These are phyloP conservation scores for Lasiosphaeria miniovina DNA, from an alignment of 495 filamentous ascomycete species.

Conservation along the genomic window DNA sequence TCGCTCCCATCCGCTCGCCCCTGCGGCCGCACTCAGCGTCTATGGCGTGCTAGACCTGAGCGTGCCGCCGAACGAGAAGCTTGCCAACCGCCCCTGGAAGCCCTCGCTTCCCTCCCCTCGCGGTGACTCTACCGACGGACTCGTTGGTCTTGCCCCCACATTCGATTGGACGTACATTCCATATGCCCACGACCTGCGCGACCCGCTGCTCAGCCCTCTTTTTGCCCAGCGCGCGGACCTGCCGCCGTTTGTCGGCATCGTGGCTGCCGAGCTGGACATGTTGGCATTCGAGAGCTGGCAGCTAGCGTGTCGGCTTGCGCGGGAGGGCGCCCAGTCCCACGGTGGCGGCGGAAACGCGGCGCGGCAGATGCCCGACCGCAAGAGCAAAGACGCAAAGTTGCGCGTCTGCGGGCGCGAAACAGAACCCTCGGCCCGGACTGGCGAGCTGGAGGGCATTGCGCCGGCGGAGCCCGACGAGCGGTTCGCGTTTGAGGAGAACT, in stretches of 20 bases:
- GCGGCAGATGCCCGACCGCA: conserved; percentile 19
- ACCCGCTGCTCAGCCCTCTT: conserved; percentile 31
- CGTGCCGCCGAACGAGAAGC: conserved; percentile 20
- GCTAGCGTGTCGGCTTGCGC: conserved; percentile 28
- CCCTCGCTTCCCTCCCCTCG: conserved; percentile 19
- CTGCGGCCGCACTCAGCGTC: conserved; percentile 26
- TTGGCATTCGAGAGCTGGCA: conserved; percentile 33
- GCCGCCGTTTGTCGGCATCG: conserved; percentile 40
- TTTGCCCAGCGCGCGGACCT: conserved; percentile 27
- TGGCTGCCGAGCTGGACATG: conserved; percentile 50
- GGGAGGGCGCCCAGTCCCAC: conserved; percentile 12
- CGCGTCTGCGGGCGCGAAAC: conserved; percentile 13
- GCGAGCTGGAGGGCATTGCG: conserved; percentile 18
- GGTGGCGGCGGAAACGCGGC: conserved; percentile 12
- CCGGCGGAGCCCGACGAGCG: conserved; percentile 25
- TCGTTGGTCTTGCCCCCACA: conserved; percentile 14
- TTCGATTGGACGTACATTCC: conserved; percentile 34
- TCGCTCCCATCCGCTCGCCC: conserved; percentile 19
- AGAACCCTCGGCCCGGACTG: neutral
- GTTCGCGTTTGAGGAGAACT: conserved; percentile 32
- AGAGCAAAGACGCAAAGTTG: conserved; percentile 12
- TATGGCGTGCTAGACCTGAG: conserved; percentile 30
- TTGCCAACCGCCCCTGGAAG: conserved; percentile 33
- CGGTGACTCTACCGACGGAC: conserved; percentile 18
- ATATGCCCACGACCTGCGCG: conserved; percentile 24